Conservation (phyloP, 352 stramenopile genomes). For the Phytophthora meadii region DNA sequence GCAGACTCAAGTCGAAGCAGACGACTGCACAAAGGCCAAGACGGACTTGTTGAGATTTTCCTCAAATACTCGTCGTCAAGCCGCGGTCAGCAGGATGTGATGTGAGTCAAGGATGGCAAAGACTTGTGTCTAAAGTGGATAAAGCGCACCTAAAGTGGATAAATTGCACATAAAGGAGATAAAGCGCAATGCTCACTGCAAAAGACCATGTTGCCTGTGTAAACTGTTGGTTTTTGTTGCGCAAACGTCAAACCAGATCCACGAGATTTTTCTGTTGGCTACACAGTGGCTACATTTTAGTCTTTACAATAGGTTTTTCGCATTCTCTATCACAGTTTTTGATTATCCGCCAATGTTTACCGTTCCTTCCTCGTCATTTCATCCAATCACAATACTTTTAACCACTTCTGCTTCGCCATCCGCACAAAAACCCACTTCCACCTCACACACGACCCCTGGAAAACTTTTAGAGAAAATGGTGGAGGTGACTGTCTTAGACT, state of each 20-base stretch:
- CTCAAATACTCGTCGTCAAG: neutral
- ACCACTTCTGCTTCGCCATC: neutral
- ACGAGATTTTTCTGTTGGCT: conserved; percentile 1
- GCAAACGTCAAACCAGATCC: conserved; percentile 1
- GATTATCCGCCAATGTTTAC: neutral
- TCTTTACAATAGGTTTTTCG: neutral
- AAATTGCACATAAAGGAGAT: neutral
- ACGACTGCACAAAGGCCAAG: conserved; percentile 2
- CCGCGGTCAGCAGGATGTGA: neutral
- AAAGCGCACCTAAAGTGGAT: no score
- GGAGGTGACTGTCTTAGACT: conserved; percentile 95
- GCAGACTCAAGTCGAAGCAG: conserved; percentile 17
- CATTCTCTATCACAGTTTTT: neutral
- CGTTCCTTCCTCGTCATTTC: neutral
- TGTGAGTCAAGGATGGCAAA: neutral
- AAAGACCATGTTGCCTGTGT: no score
- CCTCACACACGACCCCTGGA: neutral
- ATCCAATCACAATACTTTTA: neutral
- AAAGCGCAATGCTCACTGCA: neutral
- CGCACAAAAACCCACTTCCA: conserved; percentile 4
- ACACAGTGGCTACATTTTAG: neutral
- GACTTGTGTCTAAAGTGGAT: neutral
- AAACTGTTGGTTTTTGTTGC: neutral
- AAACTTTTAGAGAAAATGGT: conserved; percentile 49
- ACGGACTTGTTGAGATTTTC: neutral